Percentiles rank a stretch among this genome's conserved stretches.
Evolutionary conservation across 345 rosid genomes (phyloP).

Genomic region (Linum tenue): DNA sequence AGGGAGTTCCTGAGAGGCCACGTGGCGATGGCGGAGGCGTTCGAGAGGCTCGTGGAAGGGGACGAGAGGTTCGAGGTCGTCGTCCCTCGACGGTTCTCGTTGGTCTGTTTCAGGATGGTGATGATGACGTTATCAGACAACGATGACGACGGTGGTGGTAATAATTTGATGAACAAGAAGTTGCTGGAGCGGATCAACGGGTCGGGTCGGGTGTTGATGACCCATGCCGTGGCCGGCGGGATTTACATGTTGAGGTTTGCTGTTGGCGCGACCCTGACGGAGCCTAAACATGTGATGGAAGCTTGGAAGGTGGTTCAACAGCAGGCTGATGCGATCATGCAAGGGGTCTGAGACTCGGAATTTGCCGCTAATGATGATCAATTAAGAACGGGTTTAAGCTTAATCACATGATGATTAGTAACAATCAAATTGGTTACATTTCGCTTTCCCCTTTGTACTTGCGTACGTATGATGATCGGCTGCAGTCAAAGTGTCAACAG

Average conservation of each 20-base stretch:
- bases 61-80: slow-evolving; percentile 33
- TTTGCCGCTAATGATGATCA: too few species aligned
- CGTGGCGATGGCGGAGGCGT: slow-evolving; percentile 32
- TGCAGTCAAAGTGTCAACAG: too few species aligned
- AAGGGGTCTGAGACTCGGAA: too few species aligned
- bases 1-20: slow-evolving; percentile 31
- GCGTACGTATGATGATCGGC: too few species aligned
- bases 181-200: slow-evolving; percentile 32
- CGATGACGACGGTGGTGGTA: not conserved
- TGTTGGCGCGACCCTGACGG: not conserved
- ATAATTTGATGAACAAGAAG: slow-evolving; percentile 23
- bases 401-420: too few species aligned
- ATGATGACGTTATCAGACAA: too few species aligned
- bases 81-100: slow-evolving; percentile 30
- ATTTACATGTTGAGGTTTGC: not conserved
- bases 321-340: not conserved
- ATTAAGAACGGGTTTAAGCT: too few species aligned
- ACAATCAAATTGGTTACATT: too few species aligned
- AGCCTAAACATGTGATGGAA: not conserved
- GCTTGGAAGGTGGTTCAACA: slow-evolving; percentile 2
- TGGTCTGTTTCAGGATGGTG: slow-evolving; percentile 43
- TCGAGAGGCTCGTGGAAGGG: slow-evolving; percentile 24
- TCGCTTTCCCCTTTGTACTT: too few species aligned
- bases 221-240: not conserved
- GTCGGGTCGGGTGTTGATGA: slow-evolving; percentile 24